Evolutionary conservation across 495 filamentous ascomycete genomes (phyloP).

Genomic region (Penicillium coffeae): DNA sequence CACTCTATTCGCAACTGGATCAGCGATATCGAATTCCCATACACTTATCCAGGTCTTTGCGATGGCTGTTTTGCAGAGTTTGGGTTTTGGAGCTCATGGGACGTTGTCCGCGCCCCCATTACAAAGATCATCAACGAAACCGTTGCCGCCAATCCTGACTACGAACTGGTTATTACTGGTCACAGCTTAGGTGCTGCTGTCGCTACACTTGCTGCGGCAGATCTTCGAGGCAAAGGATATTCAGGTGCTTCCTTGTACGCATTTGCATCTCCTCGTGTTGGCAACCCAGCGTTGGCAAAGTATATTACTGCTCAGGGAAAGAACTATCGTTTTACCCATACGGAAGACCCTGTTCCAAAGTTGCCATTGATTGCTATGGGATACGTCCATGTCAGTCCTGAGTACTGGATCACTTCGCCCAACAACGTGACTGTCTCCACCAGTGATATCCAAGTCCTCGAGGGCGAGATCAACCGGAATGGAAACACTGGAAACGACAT

Average conservation of each 20-base stretch:
- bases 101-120: constrained; percentile 35
- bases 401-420: constrained; percentile 51
- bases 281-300: constrained; percentile 48
- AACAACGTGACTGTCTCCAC: constrained; percentile 32
- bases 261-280: constrained; percentile 63
- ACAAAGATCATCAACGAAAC: constrained; percentile 31
- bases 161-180: constrained; percentile 53
- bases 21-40: constrained; percentile 46
- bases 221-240: constrained; percentile 47
- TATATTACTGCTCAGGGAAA: constrained; percentile 50
- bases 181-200: constrained; percentile 65
- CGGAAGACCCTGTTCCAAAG: constrained; percentile 59
- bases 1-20: constrained; percentile 64
- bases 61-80: constrained; percentile 43
- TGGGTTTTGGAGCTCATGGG: constrained; percentile 55
- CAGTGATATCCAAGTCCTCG: constrained; percentile 29
- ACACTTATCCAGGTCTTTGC: constrained; percentile 41
- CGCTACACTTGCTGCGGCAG: constrained; percentile 54
- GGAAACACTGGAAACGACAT: constrained; percentile 43
- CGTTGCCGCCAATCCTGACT: constrained; percentile 37
- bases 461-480: constrained; percentile 29
- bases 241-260: constrained; percentile 49
- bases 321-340: constrained; percentile 63
- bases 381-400: constrained; percentile 60
- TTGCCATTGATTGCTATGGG: constrained; percentile 53